phyloP scores from a whole-genome alignment of 768 basidiomycete genomes.

The Phylloporus arenicola region DNA sequence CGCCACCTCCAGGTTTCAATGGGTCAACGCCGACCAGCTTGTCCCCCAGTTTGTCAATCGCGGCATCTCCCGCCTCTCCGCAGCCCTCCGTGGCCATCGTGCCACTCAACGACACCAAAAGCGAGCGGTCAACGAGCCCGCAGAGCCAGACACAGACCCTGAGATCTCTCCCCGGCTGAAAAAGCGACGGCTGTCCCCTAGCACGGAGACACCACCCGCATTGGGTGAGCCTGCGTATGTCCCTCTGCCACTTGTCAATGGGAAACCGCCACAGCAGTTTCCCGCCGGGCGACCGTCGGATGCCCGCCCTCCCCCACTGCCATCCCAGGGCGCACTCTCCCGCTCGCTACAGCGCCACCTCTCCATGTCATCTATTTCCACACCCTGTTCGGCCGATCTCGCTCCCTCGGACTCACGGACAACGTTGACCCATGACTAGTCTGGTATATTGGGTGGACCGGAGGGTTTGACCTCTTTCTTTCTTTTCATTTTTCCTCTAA shows the following conservation, averaged over 20 bases:
- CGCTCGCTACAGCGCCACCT: constrained; percentile 26
- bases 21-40: constrained; percentile 29
- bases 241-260: constrained; percentile 23
- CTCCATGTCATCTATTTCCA: constrained; percentile 21
- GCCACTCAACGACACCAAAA: constrained; percentile 17
- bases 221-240: constrained; percentile 3
- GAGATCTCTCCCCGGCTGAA: constrained; percentile 21
- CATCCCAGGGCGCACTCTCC: constrained; percentile 9
- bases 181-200: constrained; percentile 21
- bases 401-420: constrained; percentile 21
- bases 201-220: not conserved
- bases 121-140: constrained; percentile 12
- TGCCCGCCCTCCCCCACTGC: not conserved
- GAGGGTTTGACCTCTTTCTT: constrained; percentile 5
- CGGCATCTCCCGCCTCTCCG: constrained; percentile 15
- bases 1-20: constrained; percentile 25
- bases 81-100: constrained; percentile 10
- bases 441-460: not conserved
- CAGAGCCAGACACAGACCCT: not conserved
- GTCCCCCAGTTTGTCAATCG: constrained; percentile 22
- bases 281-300: constrained; percentile 20
- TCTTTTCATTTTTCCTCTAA: not conserved
- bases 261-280: constrained; percentile 29
- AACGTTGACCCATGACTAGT: constrained; percentile 14
- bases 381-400: constrained; percentile 7